Evolutionary conservation across 1,284 basidiomycete genomes (phyloP).

Genomic region (Malassezia sympodialis): DNA sequence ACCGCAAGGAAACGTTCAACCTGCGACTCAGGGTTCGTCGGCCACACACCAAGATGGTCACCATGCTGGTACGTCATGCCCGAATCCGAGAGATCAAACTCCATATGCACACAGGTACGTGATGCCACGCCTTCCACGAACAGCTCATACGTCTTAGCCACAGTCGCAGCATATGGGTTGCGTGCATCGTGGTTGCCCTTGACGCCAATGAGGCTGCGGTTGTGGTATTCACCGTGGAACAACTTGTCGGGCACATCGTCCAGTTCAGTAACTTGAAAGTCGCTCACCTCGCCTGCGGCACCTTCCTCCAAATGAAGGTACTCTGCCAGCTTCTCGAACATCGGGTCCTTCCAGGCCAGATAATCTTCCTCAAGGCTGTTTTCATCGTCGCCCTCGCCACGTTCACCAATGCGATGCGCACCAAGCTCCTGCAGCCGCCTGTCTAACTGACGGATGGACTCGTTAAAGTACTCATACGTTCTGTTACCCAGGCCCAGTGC

Average conservation of each 20-base stretch:
- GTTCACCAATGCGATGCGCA: slow-evolving; percentile 72
- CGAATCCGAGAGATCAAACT: slow-evolving; percentile 86
- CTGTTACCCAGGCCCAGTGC: slow-evolving; percentile 88
- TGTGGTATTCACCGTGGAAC: slow-evolving; percentile 49
- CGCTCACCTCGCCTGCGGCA: slow-evolving; percentile 83
- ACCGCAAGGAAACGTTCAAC: slow-evolving; percentile 77
- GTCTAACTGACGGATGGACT: slow-evolving; percentile 73
- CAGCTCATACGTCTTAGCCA: slow-evolving; percentile 68
- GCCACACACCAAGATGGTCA: slow-evolving; percentile 96
- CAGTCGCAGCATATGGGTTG: slow-evolving; percentile 85
- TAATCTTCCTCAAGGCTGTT: slow-evolving; percentile 99
- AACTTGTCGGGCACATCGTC: slow-evolving; percentile 45
- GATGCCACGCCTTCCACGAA: slow-evolving; percentile 61
- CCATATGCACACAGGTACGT: slow-evolving; percentile 88
- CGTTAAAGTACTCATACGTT: slow-evolving; percentile 72
- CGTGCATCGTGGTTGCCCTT: slow-evolving; percentile 92
- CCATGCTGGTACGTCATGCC: slow-evolving; percentile 98
- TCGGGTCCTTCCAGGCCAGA: slow-evolving; percentile 95
- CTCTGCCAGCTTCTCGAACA: slow-evolving; percentile 79
- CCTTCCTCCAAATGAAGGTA: slow-evolving; percentile 85
- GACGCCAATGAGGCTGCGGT: slow-evolving; percentile 66
- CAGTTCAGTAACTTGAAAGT: slow-evolving; percentile 82
- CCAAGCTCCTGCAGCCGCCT: slow-evolving; percentile 66
- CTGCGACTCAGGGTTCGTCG: slow-evolving; percentile 80
- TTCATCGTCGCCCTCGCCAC: slow-evolving; percentile 95